Base-by-base conservation (phyloP, 371 early-diverging fungal genomes). In the Mortierella sp. region DNA sequence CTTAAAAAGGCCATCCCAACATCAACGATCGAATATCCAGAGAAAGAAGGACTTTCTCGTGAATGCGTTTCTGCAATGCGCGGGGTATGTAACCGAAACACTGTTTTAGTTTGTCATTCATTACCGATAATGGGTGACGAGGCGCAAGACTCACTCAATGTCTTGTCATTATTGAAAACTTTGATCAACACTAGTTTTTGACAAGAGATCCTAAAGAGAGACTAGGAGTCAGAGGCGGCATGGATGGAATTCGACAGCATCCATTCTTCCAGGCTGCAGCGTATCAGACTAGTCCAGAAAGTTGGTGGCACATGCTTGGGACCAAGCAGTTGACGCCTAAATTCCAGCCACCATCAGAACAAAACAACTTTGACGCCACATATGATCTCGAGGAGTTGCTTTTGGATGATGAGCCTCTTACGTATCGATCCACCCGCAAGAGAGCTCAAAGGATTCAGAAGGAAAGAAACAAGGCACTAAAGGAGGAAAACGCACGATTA, bases 371-470 rank as follows among this genome's bases (percentile, higher is more conserved):
- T 87, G 98, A 99, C 86, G 96, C 97, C 9, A 95, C 97, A 8
- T 94, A 96, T 75, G 98, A 99, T 63, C 87, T 98, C 6, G 98
- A 98, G 69, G 99, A 99, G 76, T 88, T 97, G 32, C 84, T 97
- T 40, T 84, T 97, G 50, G 98, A 98, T 77, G 96, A 97, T 28
- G 94, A 96, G 70, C 97, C 98, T 4, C 85, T 97, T n/a, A 91
- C 90, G 21, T 88, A 76, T 40, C 64, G 72, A 24, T 76, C 84
- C 21, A 72, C 74, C 11, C 71, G 83, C 19, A 74, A 82, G 33
- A 68, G 82, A 19, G 81, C 81, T 3, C 76, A 66, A 60, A 70
- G 74, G 36, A 67, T 79, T 71, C 68, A 70, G 6, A 80, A 73
- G 57, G 84, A 84, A 24, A 80, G 74, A 67, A 58, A 76, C 47